Percentiles rank a stretch among this genome's conserved stretches.
Conservation (phyloP, 169 alveolate species). For the Cryptosporidium viatorum region DNA sequence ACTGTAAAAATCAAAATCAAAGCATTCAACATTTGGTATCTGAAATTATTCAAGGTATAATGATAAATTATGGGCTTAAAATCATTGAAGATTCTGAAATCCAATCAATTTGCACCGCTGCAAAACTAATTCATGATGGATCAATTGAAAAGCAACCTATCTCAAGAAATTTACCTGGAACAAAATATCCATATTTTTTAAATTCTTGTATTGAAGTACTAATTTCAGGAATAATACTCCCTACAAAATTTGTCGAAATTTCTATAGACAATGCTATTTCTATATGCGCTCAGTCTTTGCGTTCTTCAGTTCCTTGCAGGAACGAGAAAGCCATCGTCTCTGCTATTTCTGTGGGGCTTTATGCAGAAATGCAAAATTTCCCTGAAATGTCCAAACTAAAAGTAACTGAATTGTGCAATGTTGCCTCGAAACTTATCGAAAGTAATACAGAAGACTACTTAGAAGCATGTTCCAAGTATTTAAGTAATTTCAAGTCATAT, state of each 20-base stretch:
- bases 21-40: conserved; percentile 40
- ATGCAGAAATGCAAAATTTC: conserved; percentile 36
- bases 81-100: background rate
- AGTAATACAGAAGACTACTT: conserved; percentile 4
- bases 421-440: conserved; percentile 15
- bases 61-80: background rate
- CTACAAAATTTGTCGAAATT: background rate
- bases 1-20: conserved; percentile 7
- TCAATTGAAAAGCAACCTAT: conserved; percentile 26
- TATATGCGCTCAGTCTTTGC: conserved; percentile 49
- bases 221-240: conserved; percentile 5
- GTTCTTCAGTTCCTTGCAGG: conserved; percentile 43
- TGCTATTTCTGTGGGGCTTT: conserved; percentile 44
- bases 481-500: conserved; percentile 5
- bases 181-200: conserved; percentile 61
- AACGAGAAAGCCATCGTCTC: conserved; percentile 27
- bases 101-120: conserved; percentile 22
- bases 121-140: background rate
- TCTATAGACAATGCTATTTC: conserved; percentile 30
- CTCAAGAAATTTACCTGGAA: conserved; percentile 13
- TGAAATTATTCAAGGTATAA: conserved; percentile 40
- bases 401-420: conserved; percentile 39
- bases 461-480: conserved; percentile 25
- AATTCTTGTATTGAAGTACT: conserved; percentile 54
- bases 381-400: conserved; percentile 18